Evolutionary conservation across 805 yeast genomes (phyloP).

Genomic region (Tetrapisispora phaffii): DNA sequence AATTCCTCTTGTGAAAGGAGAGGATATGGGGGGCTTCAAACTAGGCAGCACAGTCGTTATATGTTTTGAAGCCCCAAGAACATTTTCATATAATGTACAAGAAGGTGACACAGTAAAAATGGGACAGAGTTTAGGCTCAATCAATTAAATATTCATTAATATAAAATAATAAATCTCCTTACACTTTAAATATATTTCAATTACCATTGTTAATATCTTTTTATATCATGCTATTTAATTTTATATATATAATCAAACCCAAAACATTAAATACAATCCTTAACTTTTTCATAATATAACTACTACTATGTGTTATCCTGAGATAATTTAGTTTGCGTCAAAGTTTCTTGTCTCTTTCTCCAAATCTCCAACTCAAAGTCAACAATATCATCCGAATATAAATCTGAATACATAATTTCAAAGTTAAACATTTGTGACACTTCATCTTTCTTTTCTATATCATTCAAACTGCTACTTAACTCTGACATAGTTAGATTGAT

Average conservation of each 20-base stretch:
- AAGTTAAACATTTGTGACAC: slow-evolving; percentile 9
- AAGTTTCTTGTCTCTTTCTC: slow-evolving; percentile 13
- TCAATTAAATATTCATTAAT: slow-evolving; percentile 2
- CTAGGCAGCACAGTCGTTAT: slow-evolving; percentile 94
- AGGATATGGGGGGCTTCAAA: slow-evolving; percentile 95
- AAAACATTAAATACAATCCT: no score
- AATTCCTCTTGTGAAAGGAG: slow-evolving; percentile 79
- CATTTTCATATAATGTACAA: slow-evolving; percentile 58
- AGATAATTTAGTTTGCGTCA: not conserved
- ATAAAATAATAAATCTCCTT: not conserved
- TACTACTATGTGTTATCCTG: not conserved
- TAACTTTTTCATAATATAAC: not conserved
- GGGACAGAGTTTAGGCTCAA: slow-evolving; percentile 67
- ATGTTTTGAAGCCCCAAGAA: slow-evolving; percentile 89
- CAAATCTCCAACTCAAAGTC: slow-evolving; percentile 23
- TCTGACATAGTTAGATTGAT: slow-evolving; percentile 14
- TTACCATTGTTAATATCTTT: no score
- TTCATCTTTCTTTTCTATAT: not conserved
- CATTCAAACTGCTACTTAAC: slow-evolving; percentile 3
- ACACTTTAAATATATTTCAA: not conserved
- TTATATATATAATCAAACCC: no score
- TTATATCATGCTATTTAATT: no score
- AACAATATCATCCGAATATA: slow-evolving; percentile 13
- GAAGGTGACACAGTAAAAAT: slow-evolving; percentile 72
- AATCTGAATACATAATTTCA: slow-evolving; percentile 20